phyloP scores from a whole-genome alignment of 2,329 filamentous ascomycete species.

The Botrytis paeoniae region DNA sequence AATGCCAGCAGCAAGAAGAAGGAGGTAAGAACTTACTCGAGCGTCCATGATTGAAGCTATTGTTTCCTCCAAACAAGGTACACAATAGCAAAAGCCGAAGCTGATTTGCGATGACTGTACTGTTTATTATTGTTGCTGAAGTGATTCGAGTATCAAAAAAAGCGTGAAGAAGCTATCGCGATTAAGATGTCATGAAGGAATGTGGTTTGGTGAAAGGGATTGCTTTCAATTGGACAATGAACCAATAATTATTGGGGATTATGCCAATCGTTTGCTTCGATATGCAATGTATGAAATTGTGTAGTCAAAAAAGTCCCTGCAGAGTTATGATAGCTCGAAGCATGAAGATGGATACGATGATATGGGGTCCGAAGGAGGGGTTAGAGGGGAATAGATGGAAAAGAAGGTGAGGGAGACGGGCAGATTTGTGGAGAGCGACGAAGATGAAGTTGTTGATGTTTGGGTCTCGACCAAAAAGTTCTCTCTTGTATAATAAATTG shows the following conservation, averaged over 20 bases:
- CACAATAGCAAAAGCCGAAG: slow-evolving; percentile 12
- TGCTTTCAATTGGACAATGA: background rate
- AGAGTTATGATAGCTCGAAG: slow-evolving; percentile 5
- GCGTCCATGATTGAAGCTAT: slow-evolving; percentile 40
- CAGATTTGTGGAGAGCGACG: slow-evolving; percentile 1
- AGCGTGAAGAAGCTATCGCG: slow-evolving; percentile 27
- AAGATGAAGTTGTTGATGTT: slow-evolving; percentile 24
- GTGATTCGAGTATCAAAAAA: background rate
- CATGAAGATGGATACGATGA: slow-evolving; percentile 20
- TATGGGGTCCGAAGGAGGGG: slow-evolving; percentile 14
- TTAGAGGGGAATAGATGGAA: background rate
- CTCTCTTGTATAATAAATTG: background rate
- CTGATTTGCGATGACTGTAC: background rate
- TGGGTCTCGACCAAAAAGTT: slow-evolving; percentile 2
- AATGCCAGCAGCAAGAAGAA: background rate
- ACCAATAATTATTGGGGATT: background rate
- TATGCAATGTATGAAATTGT: slow-evolving; percentile 17
- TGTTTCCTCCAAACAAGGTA: background rate
- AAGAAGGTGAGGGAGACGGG: slow-evolving; percentile 18
- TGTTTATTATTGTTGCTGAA: background rate
- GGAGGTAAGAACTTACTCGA: slow-evolving; percentile 38
- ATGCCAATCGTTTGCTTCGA: slow-evolving; percentile 7
- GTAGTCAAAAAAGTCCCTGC: slow-evolving; percentile 8
- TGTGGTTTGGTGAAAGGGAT: background rate
- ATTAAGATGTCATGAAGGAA: slow-evolving; percentile 26